Evolutionary conservation across 768 basidiomycete genomes (phyloP), one percentile per base, ranked within the genome.

Genomic region (Xanthoconium stramineum): DNA sequence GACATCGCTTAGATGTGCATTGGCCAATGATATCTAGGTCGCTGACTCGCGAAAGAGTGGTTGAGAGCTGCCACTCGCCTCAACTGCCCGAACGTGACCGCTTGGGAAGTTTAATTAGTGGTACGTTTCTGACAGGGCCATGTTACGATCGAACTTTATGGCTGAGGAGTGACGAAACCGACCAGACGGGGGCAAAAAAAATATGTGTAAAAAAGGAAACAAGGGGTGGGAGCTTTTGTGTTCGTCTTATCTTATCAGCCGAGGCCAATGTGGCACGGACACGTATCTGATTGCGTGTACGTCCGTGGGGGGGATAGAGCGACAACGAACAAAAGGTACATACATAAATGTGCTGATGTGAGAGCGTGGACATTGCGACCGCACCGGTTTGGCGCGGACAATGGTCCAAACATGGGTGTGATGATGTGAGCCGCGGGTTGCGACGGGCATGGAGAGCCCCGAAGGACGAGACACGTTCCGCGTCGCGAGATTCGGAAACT

Each of bases 201-300:
- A 47, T 19, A 40, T 37, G 8, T 24, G 20, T 19, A 4, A 38
- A 67, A 61, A 65, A 48, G 65, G 52, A 50, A 63, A 64, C 5
- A 6, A 46, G 44, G 43, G 45, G 32, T 39, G 52, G 60, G 36
- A 44, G 3, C 29, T 43, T 57, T 52, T 59, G 33, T 6, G 39
- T 28, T 60, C 60, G 68, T 65, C 63, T 68, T 69, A 69, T 68
- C 67, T 68, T 69, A 68, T 68, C 67, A 36, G 30, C 30, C 35
- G 33, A 38, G n/a, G 1, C 68, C 62, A 69, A 60, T 65, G 42
- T 46, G 20, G 37, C 17, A 24, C 2, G 47, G 56, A 65, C 67
- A 68, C 67, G 67, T 68, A 67, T 53, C 53, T 5, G 36, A 50
- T 58, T 58, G 60, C 60, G 55, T 56, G 53, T 46, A 20, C 46